These are phyloP conservation scores for Fraxinus excelsior DNA, from an alignment of 257 asterid genomes.

Conservation along the genomic window DNA sequence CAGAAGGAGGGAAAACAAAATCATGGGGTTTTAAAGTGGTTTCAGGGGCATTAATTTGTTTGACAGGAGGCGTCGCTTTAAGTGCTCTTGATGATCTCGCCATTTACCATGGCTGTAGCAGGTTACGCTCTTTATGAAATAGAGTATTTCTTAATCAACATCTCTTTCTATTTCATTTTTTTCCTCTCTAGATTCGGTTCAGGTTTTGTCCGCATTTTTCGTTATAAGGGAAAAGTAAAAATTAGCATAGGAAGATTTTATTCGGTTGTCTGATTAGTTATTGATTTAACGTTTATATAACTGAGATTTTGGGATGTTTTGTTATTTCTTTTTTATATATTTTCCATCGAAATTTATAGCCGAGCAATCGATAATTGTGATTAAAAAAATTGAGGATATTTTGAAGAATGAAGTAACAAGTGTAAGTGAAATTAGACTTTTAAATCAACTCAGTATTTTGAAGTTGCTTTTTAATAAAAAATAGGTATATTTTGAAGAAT, in stretches of 20 bases:
- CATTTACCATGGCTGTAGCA: slow-evolving; percentile 56
- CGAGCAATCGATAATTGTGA: neutral
- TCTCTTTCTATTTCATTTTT: no score
- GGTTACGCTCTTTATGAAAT: slow-evolving; percentile 33
- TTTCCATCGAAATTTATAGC: neutral
- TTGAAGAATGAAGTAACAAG: neutral
- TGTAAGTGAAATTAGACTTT: neutral
- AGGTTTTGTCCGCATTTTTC: neutral
- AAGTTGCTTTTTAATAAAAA: no score
- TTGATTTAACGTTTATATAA: neutral
- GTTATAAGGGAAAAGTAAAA: neutral
- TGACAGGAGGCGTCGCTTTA: slow-evolving; percentile 36
- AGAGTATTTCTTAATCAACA: no score
- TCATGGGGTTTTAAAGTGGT: slow-evolving; percentile 66
- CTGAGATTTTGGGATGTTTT: neutral
- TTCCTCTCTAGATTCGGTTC: slow-evolving; percentile 25
- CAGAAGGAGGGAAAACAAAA: slow-evolving; percentile 46
- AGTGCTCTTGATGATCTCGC: slow-evolving; percentile 60
- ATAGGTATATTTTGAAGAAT: neutral
- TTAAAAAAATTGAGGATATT: neutral
- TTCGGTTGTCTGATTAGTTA: neutral
- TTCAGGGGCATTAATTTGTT: slow-evolving; percentile 42
- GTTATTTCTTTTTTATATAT: neutral
- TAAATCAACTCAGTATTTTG: no score
- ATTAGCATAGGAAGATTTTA: neutral